Conservation (phyloP, 192 early-diverging fungal genomes). For the Gorgonomyces haynaldii region DNA sequence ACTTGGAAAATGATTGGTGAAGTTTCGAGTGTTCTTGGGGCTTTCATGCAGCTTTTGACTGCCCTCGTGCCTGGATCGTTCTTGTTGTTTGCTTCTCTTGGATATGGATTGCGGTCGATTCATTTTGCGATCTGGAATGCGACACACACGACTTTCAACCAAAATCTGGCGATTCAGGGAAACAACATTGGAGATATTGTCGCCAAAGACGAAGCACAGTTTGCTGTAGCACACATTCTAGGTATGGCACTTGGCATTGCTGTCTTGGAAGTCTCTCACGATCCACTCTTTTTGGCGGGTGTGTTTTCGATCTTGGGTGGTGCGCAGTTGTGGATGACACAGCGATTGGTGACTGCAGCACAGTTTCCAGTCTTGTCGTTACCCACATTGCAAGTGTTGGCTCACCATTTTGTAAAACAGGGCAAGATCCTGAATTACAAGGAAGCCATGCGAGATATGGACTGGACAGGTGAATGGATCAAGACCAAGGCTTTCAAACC, state of each 20-base stretch:
- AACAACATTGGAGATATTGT: constrained; percentile 59
- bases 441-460: constrained; percentile 25
- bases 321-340: constrained; percentile 43
- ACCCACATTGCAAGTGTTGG: constrained; percentile 43
- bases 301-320: constrained; percentile 41
- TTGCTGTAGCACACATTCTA: constrained; percentile 51
- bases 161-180: constrained; percentile 54
- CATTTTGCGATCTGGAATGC: constrained; percentile 57
- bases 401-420: constrained; percentile 32
- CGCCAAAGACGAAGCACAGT: constrained; percentile 61
- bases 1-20: constrained; percentile 63
- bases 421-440: constrained; percentile 30
- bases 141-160: constrained; percentile 61
- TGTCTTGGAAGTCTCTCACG: constrained; percentile 39
- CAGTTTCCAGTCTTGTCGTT: constrained; percentile 58
- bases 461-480: constrained; percentile 55
- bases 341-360: constrained; percentile 40
- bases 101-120: constrained; percentile 46
- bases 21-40: constrained; percentile 40
- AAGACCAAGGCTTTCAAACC: constrained; percentile 5
- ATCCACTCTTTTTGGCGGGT: constrained; percentile 41
- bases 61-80: constrained; percentile 36
- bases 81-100: constrained; percentile 43
- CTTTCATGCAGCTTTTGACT: constrained; percentile 47
- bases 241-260: constrained; percentile 50